Evolutionary conservation across 2,329 filamentous ascomycete species (phyloP), one percentile per base, ranked within the genome.

Genomic region (Davidsoniella virescens): DNA sequence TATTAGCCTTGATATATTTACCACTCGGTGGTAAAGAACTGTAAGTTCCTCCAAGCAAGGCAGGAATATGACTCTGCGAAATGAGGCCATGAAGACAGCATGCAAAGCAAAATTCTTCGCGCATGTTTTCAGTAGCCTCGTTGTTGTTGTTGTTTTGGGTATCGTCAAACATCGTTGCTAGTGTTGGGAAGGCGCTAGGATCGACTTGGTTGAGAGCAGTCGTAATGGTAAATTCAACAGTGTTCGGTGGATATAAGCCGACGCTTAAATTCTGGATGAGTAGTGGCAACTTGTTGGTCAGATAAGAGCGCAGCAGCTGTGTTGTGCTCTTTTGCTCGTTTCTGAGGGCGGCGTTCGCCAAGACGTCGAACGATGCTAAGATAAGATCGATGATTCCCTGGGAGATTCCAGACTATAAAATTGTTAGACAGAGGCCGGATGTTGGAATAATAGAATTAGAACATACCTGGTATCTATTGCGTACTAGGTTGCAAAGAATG

Each of bases 1-100:
- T 68, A 26, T 79, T 75, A 25, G 92, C 84, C 62, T 90, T 92
- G 44, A 75, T 72, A 57, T 87, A 87, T 52, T 81, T 81, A 3
- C 83, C 81, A 20, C 81, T 75, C 20, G 80, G 76, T 1, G 87
- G 84, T 45, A 88, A 69, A 37, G 80, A 83, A 56, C 86, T 80
- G 68, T 92, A 82, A 0, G 86, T 84, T 58, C 94, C 87, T 4
- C 87, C 87, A 2, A 95, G 67, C 8, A 98, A 73, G 3, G 76
- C 75, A 60, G 90, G 80, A 14, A 94, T 84, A 46, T 82, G 84
- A 33, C 78, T 72, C 55, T 87, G 80, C 0, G 80, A 76, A 20
- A 96, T 80, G n/a, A 98, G 69, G 1, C 80, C 79, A 62, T 96
- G 88, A 38, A 95, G 71, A 50, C 85, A 86, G 61, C 92, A 98